Base-by-base conservation (phyloP, 1,284 basidiomycete genomes). In the Amylostereum chailletii region DNA sequence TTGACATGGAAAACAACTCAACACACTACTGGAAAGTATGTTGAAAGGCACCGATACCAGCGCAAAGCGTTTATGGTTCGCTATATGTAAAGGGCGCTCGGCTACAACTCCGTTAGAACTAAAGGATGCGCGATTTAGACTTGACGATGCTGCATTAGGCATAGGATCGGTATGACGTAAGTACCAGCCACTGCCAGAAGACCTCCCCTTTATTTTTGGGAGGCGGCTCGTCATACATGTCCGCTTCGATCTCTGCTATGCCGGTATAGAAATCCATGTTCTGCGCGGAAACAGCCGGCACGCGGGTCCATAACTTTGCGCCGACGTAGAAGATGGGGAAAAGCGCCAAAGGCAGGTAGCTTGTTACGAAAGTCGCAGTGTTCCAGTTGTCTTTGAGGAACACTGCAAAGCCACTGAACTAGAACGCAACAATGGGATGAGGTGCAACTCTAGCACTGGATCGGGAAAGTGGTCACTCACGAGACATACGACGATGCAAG, bases 191-290 rank as follows among this genome's bases (percentile, higher is more conserved):
- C 50, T 60, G 65, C 86, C 86, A 89, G 65, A 88, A 75, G 33
- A 77, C 79, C 52, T 87, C 83, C 2, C 72, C 1, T 59, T 64
- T 74, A 62, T 87, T 90, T 59, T 59, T 79, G 9, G 86, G 84
- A 29, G 80, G 79, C 7, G 76, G 76, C 41, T 90, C 88, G 46
- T 88, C 83, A 56, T 66, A 82, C 70, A 74, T 78, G 1, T 78
- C 80, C 1, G 81, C 83, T 58, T 86, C 82, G 44, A 91, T 84
- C 64, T 89, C 81, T 39, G 77, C 82, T 48, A 88, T 69, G 50
- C 83, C 77, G 5, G 74, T 71, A 47, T 81, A 65, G 59, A 95
- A 90, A 67, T 94, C 91, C 79, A 94, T 90, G 33, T 91, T 77
- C 29, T 71, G 60, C 7, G 78, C 58, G 42, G 61, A 67, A 36